Base-by-base conservation (phyloP, 306 rosid species). In the Adenanthera pavonina region DNA sequence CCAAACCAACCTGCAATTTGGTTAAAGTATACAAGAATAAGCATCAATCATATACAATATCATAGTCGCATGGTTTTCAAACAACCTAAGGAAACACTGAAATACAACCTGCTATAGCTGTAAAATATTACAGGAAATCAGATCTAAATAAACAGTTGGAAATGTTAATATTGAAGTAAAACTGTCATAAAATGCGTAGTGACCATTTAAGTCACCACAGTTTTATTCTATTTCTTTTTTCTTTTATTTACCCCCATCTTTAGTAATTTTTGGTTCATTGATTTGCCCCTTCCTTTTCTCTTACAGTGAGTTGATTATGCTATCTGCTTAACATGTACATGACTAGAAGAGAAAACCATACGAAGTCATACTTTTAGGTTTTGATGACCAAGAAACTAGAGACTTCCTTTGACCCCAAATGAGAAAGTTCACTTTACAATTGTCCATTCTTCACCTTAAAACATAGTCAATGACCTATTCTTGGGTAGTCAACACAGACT, bases 1-100 rank as follows among this genome's bases (percentile, higher is more conserved):
- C 94, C 89, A 95, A 81, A 40, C 86, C 92, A 81, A 93, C 92
- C 99, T 95, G 91, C 85, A 84, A 75, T 84, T 80, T 81, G 44
- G 77, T 48, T 35, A 74, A 66, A 76, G 20, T 59, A 61, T 20
- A 62, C 52, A 65, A 75, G 54, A 75, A 75, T 82, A 17, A 72
- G 54, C 47, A 48, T 76, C 20, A 36, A 68, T 52, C 51, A 59
- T 57, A 70, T 80, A 34, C 57, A 78, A 59, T 71, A 75, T 56
- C 72, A 49, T 78, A 76, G 54, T 40, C 71, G 61, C 62, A 66
- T 6, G 8, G 43, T 41, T 41, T 62, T 48, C 60, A 64, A 75
- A 80, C 61, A 83, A 54, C 57, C 65, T 66, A 8, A 44, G 48
- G 72, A 17, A 61, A 73, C 43, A 33, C 52, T 65, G 65, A 76